phyloP scores from a whole-genome alignment of 139 green algal genomes.

The Ettlia oleoabundans region DNA sequence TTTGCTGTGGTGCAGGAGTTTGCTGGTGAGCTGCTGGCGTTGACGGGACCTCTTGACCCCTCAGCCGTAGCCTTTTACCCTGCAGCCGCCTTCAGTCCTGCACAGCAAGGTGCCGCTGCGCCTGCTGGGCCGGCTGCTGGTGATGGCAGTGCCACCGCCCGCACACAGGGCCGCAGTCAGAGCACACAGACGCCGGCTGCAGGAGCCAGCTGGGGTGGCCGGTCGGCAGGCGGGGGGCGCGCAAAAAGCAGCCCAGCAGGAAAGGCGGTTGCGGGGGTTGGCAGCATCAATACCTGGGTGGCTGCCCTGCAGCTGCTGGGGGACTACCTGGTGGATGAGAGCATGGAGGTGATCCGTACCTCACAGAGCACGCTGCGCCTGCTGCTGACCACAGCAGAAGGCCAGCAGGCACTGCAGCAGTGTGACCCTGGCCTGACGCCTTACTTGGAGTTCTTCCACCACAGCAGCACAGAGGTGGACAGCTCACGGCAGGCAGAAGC shows the following conservation, averaged over 20 bases:
- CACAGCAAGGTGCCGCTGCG: not conserved
- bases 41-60: conserved; percentile 54
- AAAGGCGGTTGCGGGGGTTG: not conserved
- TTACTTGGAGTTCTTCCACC: conserved; percentile 21
- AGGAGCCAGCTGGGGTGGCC: not conserved
- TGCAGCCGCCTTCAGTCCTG: conserved; percentile 4
- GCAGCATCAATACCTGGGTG: conserved; percentile 21
- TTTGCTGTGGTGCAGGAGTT: conserved; percentile 22
- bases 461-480: too few species aligned
- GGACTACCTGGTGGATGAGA: conserved; percentile 53
- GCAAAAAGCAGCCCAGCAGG: conserved; percentile 12
- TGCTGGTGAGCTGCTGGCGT: conserved; percentile 59
- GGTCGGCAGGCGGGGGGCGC: not conserved
- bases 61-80: conserved; percentile 56
- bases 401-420: conserved; percentile 19
- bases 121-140: not conserved
- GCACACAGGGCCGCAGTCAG: conserved; percentile 5
- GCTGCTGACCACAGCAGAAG: conserved; percentile 40
- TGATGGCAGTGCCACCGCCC: not conserved
- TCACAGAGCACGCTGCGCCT: conserved; percentile 51
- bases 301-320: conserved; percentile 45
- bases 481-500: too few species aligned
- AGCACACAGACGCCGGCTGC: not conserved
- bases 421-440: conserved; percentile 5
- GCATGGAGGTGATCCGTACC: conserved; percentile 40